Evolutionary conservation across 306 rosid genomes (phyloP).

Genomic region (Fagus sylvatica): DNA sequence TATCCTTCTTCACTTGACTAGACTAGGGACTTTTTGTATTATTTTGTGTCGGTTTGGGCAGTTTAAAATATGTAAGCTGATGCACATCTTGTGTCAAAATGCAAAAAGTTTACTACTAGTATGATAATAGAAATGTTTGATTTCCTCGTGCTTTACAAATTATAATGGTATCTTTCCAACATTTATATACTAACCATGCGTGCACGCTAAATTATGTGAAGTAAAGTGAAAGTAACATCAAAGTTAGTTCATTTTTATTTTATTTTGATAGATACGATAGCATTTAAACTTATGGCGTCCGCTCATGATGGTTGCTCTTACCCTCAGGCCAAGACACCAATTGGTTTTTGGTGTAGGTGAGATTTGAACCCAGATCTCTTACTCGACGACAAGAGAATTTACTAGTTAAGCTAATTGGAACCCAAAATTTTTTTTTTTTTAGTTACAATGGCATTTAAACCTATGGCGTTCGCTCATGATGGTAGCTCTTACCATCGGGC

Average conservation of each 20-base stretch:
- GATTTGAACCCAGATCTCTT: too few species aligned
- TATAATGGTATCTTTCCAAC: neutral
- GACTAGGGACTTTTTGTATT: slow-evolving; percentile 28
- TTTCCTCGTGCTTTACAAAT: slow-evolving; percentile 1
- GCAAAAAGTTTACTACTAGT: slow-evolving; percentile 1
- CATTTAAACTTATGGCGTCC: too few species aligned
- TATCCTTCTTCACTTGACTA: slow-evolving; percentile 35
- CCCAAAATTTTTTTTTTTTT: too few species aligned
- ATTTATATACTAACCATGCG: slow-evolving; percentile 29
- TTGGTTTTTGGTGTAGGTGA: too few species aligned
- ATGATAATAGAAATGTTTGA: slow-evolving; percentile 7
- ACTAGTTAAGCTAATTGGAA: too few species aligned
- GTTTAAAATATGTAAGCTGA: slow-evolving; percentile 31
- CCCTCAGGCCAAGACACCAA: too few species aligned
- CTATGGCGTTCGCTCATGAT: too few species aligned
- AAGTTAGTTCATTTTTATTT: slow-evolving; percentile 8
- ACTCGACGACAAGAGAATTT: too few species aligned
- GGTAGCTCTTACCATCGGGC: too few species aligned
- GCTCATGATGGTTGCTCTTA: too few species aligned
- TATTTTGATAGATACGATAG: too few species aligned
- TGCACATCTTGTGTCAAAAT: slow-evolving; percentile 29
- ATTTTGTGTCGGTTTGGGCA: slow-evolving; percentile 23
- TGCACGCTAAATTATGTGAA: slow-evolving; percentile 32
- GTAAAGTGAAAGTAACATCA: slow-evolving; percentile 15
- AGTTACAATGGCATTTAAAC: too few species aligned